These are phyloP conservation scores for Cucurbita maxima DNA, from an alignment of 306 rosid genomes.

Conservation along the genomic window DNA sequence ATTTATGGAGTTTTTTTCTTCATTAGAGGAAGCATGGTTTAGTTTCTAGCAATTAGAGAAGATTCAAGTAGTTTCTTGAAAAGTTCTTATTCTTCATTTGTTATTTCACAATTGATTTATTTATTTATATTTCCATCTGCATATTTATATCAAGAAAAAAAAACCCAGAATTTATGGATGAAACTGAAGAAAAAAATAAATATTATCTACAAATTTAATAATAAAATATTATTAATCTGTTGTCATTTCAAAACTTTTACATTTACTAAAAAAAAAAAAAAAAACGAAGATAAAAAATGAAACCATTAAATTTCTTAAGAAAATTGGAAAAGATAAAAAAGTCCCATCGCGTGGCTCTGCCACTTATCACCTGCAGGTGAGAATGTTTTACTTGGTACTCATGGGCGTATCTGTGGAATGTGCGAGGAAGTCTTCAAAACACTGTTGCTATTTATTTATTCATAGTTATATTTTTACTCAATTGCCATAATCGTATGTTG, in stretches of 20 bases:
- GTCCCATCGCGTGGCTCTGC: background rate
- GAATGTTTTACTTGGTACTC: background rate
- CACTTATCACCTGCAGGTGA: background rate
- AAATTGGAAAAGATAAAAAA: background rate
- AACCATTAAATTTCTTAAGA: background rate
- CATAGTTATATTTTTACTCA: background rate
- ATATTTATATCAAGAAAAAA: background rate
- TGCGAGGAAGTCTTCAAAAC: background rate
- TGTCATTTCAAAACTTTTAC: background rate
- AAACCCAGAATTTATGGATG: background rate
- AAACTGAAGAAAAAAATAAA: background rate
- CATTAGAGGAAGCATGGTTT: background rate
- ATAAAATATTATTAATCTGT: background rate
- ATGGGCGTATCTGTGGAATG: background rate
- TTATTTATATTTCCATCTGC: background rate
- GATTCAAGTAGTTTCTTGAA: background rate
- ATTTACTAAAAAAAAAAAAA: background rate
- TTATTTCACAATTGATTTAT: background rate
- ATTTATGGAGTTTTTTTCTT: background rate
- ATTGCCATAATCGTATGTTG: background rate
- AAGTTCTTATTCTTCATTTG: background rate
- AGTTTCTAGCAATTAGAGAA: background rate
- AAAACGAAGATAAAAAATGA: background rate
- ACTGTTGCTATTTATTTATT: background rate
- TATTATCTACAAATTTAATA: background rate